These are phyloP conservation scores for Bolboschoenus planiculmis DNA, from an alignment of 176 grass and related monocot species.

Conservation along the genomic window DNA sequence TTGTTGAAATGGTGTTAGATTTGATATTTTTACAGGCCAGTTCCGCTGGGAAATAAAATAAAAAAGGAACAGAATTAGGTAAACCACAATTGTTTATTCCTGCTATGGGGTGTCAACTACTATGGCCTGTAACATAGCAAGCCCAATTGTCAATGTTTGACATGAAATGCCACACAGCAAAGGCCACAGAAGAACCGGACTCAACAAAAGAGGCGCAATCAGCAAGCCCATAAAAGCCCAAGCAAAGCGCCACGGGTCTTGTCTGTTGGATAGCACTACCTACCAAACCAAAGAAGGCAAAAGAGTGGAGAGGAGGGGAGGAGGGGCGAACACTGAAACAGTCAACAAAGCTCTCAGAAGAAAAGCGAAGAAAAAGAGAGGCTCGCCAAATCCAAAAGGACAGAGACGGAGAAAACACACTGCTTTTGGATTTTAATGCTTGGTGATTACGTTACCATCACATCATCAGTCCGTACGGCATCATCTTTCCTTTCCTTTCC, in stretches of 20 bases:
- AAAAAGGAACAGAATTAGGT: not conserved
- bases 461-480: not conserved
- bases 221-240: slow-evolving; percentile 25
- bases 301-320: too few species aligned
- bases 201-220: not conserved
- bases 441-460: slow-evolving; percentile 17
- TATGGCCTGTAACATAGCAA: not conserved
- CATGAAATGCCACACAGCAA: not conserved
- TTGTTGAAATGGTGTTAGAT: not conserved
- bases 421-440: slow-evolving; percentile 16
- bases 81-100: not conserved
- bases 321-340: not conserved
- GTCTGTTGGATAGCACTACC: not conserved
- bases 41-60: too few species aligned
- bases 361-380: not conserved
- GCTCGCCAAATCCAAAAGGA: not conserved
- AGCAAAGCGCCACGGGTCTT: not conserved
- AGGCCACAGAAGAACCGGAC: not conserved
- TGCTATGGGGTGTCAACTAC: not conserved
- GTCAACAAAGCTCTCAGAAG: not conserved
- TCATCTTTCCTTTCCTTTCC: not conserved
- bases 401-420: not conserved
- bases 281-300: slow-evolving; percentile 1
- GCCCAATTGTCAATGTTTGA: not conserved
- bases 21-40: too few species aligned